Evolutionary conservation across 1,284 basidiomycete genomes (phyloP), one percentile per base, ranked within the genome.

Genomic region (Trametes polyzona): DNA sequence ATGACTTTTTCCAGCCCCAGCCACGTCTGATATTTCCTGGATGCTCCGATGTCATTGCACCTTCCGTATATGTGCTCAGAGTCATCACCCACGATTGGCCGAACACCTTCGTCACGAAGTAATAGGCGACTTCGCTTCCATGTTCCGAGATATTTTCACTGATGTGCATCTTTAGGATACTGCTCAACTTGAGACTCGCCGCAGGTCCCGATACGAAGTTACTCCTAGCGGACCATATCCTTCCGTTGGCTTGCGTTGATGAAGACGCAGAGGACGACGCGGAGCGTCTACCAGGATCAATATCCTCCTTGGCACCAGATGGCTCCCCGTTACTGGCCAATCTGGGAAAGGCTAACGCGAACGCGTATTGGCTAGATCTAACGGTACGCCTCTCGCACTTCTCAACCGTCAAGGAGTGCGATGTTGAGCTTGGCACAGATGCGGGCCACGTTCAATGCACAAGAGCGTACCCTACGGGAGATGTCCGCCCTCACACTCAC

Each of bases 51-150:
- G 35, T 51, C 2, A 30, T 43, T 7, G 57, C 56, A 17, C 73
- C 87, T 5, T 79, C 86, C 0, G 80, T 90, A 21, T 90, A 86
- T 68, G 73, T 90, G 19, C 75, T 91, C 42, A 82, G 88, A 17
- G 86, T 87, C 9, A 79, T 90, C 46, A 75, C 87, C 19, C 88
- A 90, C 62, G 88, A 91, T 65, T 91, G 88, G 88, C 84, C 88
- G 0, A 84, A 90, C 61, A 74, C 74, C 3, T 80, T 79, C 62
- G 87, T 84, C 8, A 69, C 62, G 0, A 64, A 66, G 70, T 71
- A 55, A 29, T n/a, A n/a, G n/a, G n/a, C n/a, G 65, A 19, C 4
- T 23, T 12, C 19, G 4, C 8, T 12, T 26, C 37, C 11, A 3
- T 30, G 12, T 9, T 1, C 30, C 4, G 19, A 2, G 17, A 1